Conservation (phyloP, 2,329 filamentous ascomycete species). For the Fusarium sp. region DNA sequence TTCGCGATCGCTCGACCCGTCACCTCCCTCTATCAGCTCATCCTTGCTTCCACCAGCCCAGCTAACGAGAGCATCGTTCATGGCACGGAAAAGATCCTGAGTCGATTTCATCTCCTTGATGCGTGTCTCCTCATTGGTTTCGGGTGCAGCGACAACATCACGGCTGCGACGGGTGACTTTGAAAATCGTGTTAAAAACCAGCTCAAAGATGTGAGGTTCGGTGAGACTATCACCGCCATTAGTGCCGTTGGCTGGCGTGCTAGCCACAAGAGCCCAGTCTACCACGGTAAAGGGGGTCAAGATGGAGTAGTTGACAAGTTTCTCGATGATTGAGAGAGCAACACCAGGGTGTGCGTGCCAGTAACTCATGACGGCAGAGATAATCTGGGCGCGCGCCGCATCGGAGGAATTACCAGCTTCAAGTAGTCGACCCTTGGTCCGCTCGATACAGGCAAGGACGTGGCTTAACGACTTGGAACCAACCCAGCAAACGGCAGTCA, state of each 20-base stretch:
- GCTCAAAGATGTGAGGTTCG: conserved; percentile 83
- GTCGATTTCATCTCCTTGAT: conserved; percentile 76
- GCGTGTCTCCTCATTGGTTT: conserved; percentile 71
- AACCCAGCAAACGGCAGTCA: conserved; percentile 91
- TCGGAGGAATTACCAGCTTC: conserved; percentile 79
- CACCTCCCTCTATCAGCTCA: conserved; percentile 74
- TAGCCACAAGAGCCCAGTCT: conserved; percentile 83
- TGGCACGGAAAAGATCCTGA: conserved; percentile 79
- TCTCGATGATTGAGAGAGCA: conserved; percentile 92
- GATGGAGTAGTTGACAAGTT: conserved; percentile 96
- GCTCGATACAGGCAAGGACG: conserved; percentile 93
- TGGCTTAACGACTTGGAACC: conserved; percentile 97
- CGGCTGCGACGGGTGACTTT: conserved; percentile 90
- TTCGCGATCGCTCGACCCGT: conserved; percentile 65
- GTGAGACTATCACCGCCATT: conserved; percentile 72
- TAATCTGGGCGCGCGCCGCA: conserved; percentile 83
- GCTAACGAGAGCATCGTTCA: conserved; percentile 78
- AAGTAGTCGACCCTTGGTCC: conserved; percentile 87
- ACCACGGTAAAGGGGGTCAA: conserved; percentile 85
- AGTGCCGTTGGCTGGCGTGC: conserved; percentile 56
- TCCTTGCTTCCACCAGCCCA: conserved; percentile 80
- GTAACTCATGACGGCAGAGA: conserved; percentile 88
- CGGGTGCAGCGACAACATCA: conserved; percentile 74
- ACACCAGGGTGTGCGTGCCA: conserved; percentile 93
- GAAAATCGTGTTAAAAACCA: conserved; percentile 85